Conservation (phyloP, 768 basidiomycete species). For the Trametes punicea region DNA sequence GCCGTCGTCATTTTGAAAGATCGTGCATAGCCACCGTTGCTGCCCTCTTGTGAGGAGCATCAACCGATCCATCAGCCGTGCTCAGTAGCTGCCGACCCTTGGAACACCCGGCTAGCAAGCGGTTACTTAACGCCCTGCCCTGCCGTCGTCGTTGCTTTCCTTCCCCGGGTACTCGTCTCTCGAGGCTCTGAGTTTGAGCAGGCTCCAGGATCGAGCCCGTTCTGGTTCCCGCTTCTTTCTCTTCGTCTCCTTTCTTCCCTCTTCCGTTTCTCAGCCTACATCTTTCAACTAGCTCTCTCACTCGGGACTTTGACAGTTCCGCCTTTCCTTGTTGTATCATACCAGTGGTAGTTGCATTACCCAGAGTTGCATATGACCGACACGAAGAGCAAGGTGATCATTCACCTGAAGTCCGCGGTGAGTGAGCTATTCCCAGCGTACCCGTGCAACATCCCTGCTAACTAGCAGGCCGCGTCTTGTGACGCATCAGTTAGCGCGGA, state of each 20-base stretch:
- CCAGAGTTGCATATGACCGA: too few relatives aligned
- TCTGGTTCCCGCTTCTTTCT: not conserved
- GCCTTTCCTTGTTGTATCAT: not conserved
- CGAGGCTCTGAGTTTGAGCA: not conserved
- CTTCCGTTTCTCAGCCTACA: not conserved
- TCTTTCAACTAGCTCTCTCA: not conserved
- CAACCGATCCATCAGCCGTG: not conserved
- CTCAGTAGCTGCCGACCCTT: not conserved
- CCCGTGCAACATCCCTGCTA: not conserved
- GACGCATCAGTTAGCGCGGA: conserved; percentile 28
- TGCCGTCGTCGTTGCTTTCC: not conserved
- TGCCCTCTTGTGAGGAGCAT: not conserved
- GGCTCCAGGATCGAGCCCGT: conserved; percentile 6
- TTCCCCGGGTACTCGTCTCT: not conserved
- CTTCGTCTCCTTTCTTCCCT: not conserved
- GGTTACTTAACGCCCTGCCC: conserved; percentile 2
- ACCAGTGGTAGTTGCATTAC: too few relatives aligned
- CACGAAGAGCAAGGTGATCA: conserved; percentile 1
- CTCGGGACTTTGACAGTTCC: conserved; percentile 20
- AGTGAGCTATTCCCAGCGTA: not conserved
- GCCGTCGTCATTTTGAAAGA: not conserved
- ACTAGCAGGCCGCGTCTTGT: not conserved
- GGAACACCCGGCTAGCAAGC: not conserved
- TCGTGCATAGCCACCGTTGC: conserved; percentile 18
- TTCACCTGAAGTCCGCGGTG: conserved; percentile 14